Evolutionary conservation across 140 eudicot genomes (phyloP), one percentile per base, ranked within the genome.

Genomic region (Eryngium alpinum): DNA sequence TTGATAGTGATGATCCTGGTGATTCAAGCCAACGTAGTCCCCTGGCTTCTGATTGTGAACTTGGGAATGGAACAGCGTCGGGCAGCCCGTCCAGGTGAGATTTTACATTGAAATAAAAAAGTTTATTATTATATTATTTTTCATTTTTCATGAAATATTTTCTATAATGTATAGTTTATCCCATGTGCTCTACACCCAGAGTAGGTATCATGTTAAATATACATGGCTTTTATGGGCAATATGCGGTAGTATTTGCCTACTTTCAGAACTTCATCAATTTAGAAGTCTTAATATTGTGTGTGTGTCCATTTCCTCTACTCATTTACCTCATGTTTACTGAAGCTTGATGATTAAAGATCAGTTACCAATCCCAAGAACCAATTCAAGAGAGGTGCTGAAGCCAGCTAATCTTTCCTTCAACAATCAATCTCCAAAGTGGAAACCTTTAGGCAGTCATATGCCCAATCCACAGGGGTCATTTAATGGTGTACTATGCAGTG

Each of bases 11-110:
- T 84, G 99, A 95, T 86, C 97, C 84, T 46, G 87, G 91, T 83
- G 97, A 92, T 81, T 92, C 97, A 29, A 89, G 92, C 73, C 97
- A 85, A 72, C 89, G 87, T 73, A 95, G 97, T 87, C 99, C 97
- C 15, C 87, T 89, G 77, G 93, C 94, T 53, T 89, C 92, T 69
- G 98, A 94, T 85, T 89, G 86, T 86, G 97, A 89, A 69, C 85
- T 86, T 69, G 94, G 90, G 24, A 85, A 85, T 65, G 84, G 90
- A 86, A 92, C 97, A 31, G 90, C 97, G 22, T 86, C 89, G 12
- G 89, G 94, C 69, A 94, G 98, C 82, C 97, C 98, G 82, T 89
- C 96, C 75, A 88, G 90, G 99, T 95, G 83, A 87, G 86, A 75
- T 31, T 84, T 71, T 59, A 25, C 31, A 59, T 78, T 29, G 12